Evolutionary conservation across 192 early-diverging fungal genomes (phyloP).

Genomic region (Coemansia sp.): DNA sequence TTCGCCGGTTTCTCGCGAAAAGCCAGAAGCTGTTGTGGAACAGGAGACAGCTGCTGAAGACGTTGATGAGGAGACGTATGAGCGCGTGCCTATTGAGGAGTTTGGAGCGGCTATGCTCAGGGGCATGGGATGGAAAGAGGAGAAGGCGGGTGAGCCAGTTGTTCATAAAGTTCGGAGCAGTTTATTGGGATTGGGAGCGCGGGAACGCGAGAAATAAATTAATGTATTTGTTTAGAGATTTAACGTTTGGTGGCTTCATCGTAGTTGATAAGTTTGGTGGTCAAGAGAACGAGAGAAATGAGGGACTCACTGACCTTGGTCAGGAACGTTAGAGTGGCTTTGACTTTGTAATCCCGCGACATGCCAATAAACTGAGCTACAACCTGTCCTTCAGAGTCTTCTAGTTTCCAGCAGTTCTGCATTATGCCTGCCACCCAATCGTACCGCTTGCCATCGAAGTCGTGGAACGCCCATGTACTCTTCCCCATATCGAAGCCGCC

Average conservation of each 20-base stretch:
- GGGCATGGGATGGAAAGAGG: slow-evolving; percentile 85
- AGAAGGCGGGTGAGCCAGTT: slow-evolving; percentile 16
- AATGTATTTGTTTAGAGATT: neutral
- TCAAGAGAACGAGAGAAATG: slow-evolving; percentile 31
- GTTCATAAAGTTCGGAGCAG: slow-evolving; percentile 56
- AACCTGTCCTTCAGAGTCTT: slow-evolving; percentile 18
- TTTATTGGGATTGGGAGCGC: slow-evolving; percentile 78
- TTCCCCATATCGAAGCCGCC: slow-evolving; percentile 28
- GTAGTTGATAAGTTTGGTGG: slow-evolving; percentile 32
- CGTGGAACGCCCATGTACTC: slow-evolving; percentile 37
- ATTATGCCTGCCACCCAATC: slow-evolving; percentile 49
- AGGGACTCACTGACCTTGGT: slow-evolving; percentile 38
- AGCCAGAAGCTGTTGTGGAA: neutral
- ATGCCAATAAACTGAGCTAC: slow-evolving; percentile 44
- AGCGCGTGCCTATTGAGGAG: slow-evolving; percentile 79
- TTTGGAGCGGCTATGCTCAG: slow-evolving; percentile 85
- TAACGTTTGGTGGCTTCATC: neutral
- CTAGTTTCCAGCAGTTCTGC: slow-evolving; percentile 51
- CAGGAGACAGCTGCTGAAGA: slow-evolving; percentile 19
- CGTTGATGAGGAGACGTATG: slow-evolving; percentile 63
- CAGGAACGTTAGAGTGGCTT: slow-evolving; percentile 24
- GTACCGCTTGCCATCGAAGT: slow-evolving; percentile 41
- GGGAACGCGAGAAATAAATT: slow-evolving; percentile 6
- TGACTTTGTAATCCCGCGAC: slow-evolving; percentile 34
- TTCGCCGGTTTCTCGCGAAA: no score